Conservation (phyloP, 1,139 yeast genomes). For the Scheffersomyces stambukii region DNA sequence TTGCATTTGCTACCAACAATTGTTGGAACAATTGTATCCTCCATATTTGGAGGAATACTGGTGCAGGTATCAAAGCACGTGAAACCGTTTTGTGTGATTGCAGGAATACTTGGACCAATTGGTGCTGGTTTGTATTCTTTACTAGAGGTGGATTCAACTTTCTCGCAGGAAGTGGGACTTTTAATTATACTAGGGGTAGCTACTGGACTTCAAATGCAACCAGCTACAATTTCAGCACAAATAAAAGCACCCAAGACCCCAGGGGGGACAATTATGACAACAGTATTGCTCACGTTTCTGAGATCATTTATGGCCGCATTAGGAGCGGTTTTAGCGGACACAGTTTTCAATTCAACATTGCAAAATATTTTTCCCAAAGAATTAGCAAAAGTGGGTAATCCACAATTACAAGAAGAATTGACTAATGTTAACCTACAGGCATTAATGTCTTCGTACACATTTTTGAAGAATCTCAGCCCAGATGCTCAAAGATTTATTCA, state of each 20-base stretch:
- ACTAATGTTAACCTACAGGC: conserved; percentile 8
- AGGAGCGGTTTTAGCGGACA: conserved; percentile 29
- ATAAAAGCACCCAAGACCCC: conserved; percentile 33
- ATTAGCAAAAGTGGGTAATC: conserved; percentile 14
- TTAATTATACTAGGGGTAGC: conserved; percentile 30
- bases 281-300: conserved; percentile 27
- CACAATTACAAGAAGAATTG: conserved; percentile 18
- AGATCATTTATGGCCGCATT: conserved; percentile 30
- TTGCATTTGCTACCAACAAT: conserved; percentile 33
- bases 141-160: conserved; percentile 26
- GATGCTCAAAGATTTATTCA: conserved; percentile 24
- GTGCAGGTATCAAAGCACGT: conserved; percentile 26
- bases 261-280: conserved; percentile 35
- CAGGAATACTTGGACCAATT: conserved; percentile 23
- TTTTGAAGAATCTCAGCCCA: conserved; percentile 19
- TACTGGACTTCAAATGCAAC: conserved; percentile 28
- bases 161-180: conserved; percentile 27
- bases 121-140: conserved; percentile 33
- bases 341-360: conserved; percentile 29
- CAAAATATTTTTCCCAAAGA: conserved; percentile 15
- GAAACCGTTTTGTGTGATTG: conserved; percentile 28
- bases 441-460: conserved; percentile 17
- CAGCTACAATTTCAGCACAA: conserved; percentile 25
- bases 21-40: conserved; percentile 28
- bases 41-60: conserved; percentile 25